A percentile compares a stretch with the other conserved stretches of the same genome.
These are phyloP conservation scores for Stenogyne calaminthoides DNA, from an alignment of 305 asterid genomes.

Conservation along the genomic window DNA sequence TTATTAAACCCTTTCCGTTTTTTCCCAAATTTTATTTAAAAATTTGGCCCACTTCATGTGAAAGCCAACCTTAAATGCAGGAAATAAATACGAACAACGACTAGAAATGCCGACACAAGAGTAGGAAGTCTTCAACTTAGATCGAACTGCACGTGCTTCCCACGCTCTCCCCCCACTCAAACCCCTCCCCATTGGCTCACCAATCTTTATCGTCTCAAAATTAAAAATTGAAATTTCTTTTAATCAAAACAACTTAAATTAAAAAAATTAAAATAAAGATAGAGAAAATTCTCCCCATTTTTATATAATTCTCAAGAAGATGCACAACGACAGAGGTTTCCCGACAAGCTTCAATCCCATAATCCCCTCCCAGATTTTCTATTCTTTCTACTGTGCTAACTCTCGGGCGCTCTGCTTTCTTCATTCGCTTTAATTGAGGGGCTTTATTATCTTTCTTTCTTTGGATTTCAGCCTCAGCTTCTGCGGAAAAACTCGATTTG, in stretches of 20 bases:
- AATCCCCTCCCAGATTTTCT: constrained; percentile 43
- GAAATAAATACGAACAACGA: constrained; percentile 25
- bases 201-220: constrained; percentile 51
- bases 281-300: neutral
- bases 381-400: constrained; percentile 41
- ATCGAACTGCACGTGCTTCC: constrained; percentile 40
- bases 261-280: neutral
- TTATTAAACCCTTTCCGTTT: too few relatives aligned
- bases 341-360: constrained; percentile 59
- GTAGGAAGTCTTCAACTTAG: neutral
- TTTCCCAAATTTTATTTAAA: too few relatives aligned
- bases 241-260: neutral
- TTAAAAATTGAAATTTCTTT: constrained; percentile 15
- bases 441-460: constrained; percentile 33
- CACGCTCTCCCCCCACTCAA: constrained; percentile 69
- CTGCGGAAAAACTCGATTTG: constrained; percentile 38
- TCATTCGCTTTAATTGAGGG: constrained; percentile 38
- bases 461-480: constrained; percentile 48
- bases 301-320: constrained; percentile 29
- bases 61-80: constrained; percentile 33
- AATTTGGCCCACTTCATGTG: neutral
- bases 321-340: constrained; percentile 29
- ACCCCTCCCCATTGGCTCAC: constrained; percentile 44
- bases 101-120: constrained; percentile 27
- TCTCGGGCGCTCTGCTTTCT: constrained; percentile 44